Evolutionary conservation across 2,329 filamentous ascomycete species (phyloP).

Genomic region (Hypoxylon sp.): DNA sequence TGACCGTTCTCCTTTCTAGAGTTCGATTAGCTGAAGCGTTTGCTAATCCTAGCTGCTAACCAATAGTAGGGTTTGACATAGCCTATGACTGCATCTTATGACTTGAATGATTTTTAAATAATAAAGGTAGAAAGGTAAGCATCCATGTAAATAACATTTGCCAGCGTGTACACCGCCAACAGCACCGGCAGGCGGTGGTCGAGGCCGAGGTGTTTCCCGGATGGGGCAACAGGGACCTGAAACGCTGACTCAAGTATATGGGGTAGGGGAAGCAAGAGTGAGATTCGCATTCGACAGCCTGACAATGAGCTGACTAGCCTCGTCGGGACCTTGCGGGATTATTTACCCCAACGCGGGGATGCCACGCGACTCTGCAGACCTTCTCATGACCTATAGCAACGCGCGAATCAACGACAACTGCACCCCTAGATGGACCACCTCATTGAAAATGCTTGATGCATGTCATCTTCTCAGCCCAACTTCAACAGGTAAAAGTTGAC

Average conservation of each 20-base stretch:
- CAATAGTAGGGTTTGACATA: not conserved
- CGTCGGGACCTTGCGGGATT: slow-evolving; percentile 25
- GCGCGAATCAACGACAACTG: slow-evolving; percentile 12
- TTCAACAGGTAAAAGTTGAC: slow-evolving; percentile 11
- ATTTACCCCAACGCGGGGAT: slow-evolving; percentile 40
- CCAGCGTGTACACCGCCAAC: slow-evolving; percentile 16
- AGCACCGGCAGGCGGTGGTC: too few relatives aligned
- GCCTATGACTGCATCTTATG: slow-evolving; percentile 12
- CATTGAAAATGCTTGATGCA: slow-evolving; percentile 19
- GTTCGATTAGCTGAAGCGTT: slow-evolving; percentile 6
- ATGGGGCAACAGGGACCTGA: slow-evolving; percentile 4
- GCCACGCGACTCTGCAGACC: slow-evolving; percentile 40
- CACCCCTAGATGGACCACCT: slow-evolving; percentile 13
- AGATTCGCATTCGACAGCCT: slow-evolving; percentile 17
- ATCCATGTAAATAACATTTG: slow-evolving; percentile 12
- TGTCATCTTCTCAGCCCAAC: slow-evolving; percentile 30
- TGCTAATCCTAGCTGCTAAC: slow-evolving; percentile 4
- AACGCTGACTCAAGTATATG: slow-evolving; percentile 15
- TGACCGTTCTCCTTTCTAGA: not conserved
- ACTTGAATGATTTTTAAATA: slow-evolving; percentile 3
- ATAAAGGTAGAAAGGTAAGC: slow-evolving; percentile 7
- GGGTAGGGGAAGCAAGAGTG: slow-evolving; percentile 11
- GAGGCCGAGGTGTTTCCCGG: slow-evolving; percentile 12
- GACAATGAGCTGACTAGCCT: slow-evolving; percentile 22
- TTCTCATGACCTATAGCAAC: slow-evolving; percentile 37